Percentiles rank a stretch among this genome's conserved stretches.
These are phyloP conservation scores for Pleurotus eryngii DNA, from an alignment of 768 basidiomycete species.

Conservation along the genomic window DNA sequence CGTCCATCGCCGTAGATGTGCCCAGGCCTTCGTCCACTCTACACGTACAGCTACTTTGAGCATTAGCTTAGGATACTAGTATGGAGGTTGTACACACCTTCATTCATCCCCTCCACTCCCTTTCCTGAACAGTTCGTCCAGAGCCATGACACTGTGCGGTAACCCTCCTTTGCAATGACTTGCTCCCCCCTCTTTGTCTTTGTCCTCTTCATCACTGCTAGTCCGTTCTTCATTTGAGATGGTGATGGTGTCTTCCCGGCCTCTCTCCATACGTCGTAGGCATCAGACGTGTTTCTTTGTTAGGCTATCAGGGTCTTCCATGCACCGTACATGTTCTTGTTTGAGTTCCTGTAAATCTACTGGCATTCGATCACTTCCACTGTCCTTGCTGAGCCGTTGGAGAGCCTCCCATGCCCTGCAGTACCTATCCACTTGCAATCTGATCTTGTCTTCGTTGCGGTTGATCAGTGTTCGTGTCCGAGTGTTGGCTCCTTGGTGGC, in stretches of 20 bases:
- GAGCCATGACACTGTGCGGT: slow-evolving; percentile 3
- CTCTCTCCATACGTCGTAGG: not conserved
- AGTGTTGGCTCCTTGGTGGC: slow-evolving; percentile 1
- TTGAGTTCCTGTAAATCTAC: not conserved
- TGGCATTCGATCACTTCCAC: not conserved
- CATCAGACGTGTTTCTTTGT: not conserved
- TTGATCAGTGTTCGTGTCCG: not conserved
- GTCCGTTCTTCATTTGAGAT: not conserved
- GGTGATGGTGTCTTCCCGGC: not conserved
- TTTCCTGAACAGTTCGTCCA: not conserved
- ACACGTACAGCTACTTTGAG: slow-evolving; percentile 7
- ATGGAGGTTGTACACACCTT: not conserved
- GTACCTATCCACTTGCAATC: not conserved
- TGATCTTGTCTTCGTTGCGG: slow-evolving; percentile 5
- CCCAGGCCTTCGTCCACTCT: slow-evolving; percentile 14
- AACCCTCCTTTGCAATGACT: not conserved
- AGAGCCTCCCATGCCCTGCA: not conserved
- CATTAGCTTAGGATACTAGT: not conserved
- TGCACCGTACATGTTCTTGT: not conserved
- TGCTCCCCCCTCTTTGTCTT: not conserved
- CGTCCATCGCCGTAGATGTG: slow-evolving; percentile 8
- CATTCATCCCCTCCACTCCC: not conserved
- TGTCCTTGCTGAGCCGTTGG: not conserved
- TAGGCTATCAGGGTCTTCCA: not conserved
- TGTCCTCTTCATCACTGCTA: not conserved